A percentile compares a stretch with the other conserved stretches of the same genome.
phyloP scores from a whole-genome alignment of 805 yeast species.

The Starmera dryadoides region DNA sequence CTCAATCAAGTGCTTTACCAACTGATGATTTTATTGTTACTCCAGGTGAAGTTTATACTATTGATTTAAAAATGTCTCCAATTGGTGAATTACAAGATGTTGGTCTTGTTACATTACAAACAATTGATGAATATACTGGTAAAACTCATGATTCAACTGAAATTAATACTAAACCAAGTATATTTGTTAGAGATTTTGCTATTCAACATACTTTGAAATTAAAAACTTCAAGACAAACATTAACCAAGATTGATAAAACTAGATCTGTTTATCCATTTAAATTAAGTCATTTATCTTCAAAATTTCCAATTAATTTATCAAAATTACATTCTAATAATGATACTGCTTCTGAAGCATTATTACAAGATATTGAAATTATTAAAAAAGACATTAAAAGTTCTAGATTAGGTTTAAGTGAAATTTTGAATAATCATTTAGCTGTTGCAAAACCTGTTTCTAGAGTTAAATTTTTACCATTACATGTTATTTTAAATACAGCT shows the following conservation, averaged over 20 bases:
- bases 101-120: constrained; percentile 65
- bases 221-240: constrained; percentile 62
- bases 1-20: constrained; percentile 56
- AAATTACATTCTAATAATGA: constrained; percentile 17
- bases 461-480: constrained; percentile 69
- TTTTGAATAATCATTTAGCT: constrained; percentile 71
- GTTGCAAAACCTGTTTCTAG: constrained; percentile 66
- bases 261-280: constrained; percentile 91
- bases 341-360: constrained; percentile 19
- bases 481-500: constrained; percentile 50
- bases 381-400: constrained; percentile 51
- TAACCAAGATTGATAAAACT: constrained; percentile 62
- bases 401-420: constrained; percentile 74
- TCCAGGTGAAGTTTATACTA: constrained; percentile 80
- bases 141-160: constrained; percentile 45
- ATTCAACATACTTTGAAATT: constrained; percentile 70
- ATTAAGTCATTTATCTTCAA: constrained; percentile 58
- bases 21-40: constrained; percentile 64
- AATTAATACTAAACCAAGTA: constrained; percentile 56
- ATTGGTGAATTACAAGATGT: constrained; percentile 42
- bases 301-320: constrained; percentile 49
- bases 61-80: constrained; percentile 80
- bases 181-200: constrained; percentile 84
- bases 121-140: constrained; percentile 58
- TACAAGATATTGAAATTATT: constrained; percentile 32